Evolutionary conservation across 1,284 basidiomycete species (phyloP).

Genomic region (Cystobasidium sp.): DNA sequence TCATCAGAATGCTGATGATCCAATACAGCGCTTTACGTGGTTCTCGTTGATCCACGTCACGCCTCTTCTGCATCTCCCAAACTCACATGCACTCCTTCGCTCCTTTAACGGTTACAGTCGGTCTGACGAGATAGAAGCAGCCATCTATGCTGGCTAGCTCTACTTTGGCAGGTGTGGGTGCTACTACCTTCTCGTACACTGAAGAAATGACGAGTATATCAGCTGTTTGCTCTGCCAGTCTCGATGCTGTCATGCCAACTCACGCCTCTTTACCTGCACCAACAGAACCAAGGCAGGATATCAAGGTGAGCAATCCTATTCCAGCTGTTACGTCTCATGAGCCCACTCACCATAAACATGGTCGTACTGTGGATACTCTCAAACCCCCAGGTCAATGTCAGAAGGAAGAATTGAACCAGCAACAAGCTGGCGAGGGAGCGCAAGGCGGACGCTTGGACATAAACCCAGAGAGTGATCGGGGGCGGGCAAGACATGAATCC

Average conservation of each 20-base stretch:
- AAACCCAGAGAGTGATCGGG: too few species aligned
- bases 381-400: too few species aligned
- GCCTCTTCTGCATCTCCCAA: constrained; percentile 46
- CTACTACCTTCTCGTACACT: constrained; percentile 52
- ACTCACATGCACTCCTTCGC: constrained; percentile 95
- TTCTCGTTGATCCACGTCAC: neutral
- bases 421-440: neutral
- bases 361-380: neutral
- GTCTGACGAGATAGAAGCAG: constrained; percentile 87
- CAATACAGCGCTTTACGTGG: too few species aligned
- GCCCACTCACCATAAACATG: constrained; percentile 17
- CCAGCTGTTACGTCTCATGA: neutral
- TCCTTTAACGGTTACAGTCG: constrained; percentile 86
- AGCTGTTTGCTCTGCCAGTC: neutral
- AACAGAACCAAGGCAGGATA: neutral
- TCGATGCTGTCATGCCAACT: neutral
- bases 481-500: too few species aligned
- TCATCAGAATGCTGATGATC: neutral
- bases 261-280: constrained; percentile 6
- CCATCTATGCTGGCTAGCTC: constrained; percentile 93
- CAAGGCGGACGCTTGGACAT: neutral
- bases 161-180: constrained; percentile 69
- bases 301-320: neutral
- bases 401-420: neutral
- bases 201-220: neutral